A percentile compares a stretch with the other conserved stretches of the same genome.
phyloP scores from a whole-genome alignment of 2,329 filamentous ascomycete species.

The Penicillium griseofulvum region DNA sequence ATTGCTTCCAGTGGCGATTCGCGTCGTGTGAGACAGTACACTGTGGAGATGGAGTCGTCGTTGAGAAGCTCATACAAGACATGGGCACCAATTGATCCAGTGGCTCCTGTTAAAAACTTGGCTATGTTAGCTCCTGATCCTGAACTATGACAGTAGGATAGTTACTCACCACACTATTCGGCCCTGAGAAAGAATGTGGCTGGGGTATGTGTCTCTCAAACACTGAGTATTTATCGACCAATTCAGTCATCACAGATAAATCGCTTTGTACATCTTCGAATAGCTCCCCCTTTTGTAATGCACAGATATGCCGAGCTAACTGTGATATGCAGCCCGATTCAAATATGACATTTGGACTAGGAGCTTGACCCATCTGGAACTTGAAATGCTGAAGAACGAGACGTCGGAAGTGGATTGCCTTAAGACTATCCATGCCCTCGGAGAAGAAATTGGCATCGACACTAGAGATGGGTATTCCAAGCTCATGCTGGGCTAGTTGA shows the following conservation, averaged over 20 bases:
- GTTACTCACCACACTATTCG: constrained; percentile 24
- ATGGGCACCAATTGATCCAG: constrained; percentile 46
- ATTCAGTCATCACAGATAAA: constrained; percentile 38
- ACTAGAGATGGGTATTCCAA: constrained; percentile 32
- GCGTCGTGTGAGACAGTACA: constrained; percentile 42
- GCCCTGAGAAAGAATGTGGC: constrained; percentile 19
- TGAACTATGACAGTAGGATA: background rate
- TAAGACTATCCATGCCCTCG: constrained; percentile 48
- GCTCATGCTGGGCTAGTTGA: constrained; percentile 29
- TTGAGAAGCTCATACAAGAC: constrained; percentile 39
- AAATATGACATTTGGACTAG: constrained; percentile 44
- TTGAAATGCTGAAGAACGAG: constrained; percentile 43
- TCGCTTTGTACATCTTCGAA: constrained; percentile 14
- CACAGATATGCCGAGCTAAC: constrained; percentile 37
- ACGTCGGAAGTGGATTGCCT: constrained; percentile 47
- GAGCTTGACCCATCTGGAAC: constrained; percentile 26
- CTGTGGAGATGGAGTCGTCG: constrained; percentile 32
- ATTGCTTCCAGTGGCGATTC: constrained; percentile 22
- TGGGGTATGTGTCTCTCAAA: constrained; percentile 36
- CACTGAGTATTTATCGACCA: constrained; percentile 49
- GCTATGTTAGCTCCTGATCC: background rate
- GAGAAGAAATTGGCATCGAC: constrained; percentile 45
- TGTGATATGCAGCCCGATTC: constrained; percentile 40
- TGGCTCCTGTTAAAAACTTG: constrained; percentile 44
- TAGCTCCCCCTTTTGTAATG: constrained; percentile 26